These are phyloP conservation scores for Alisma plantagoaquatica DNA, from an alignment of 106 monocot genomes.

Conservation along the genomic window DNA sequence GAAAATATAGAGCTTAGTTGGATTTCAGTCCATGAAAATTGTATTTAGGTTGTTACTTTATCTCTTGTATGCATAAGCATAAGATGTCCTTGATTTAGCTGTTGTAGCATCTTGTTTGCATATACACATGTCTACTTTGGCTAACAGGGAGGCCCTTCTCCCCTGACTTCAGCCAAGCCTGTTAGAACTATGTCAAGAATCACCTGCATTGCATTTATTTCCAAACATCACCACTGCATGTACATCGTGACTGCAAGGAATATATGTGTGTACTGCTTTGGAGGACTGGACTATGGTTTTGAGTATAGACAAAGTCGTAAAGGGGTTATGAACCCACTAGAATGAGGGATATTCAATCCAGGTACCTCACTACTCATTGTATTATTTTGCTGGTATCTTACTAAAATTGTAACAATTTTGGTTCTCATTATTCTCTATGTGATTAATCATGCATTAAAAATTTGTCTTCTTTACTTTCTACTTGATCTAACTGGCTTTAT, in stretches of 20 bases:
- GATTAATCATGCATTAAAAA: too few relatives aligned
- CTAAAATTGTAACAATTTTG: too few relatives aligned
- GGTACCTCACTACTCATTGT: constrained; percentile 25
- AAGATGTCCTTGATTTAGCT: too few relatives aligned
- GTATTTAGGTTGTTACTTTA: too few relatives aligned
- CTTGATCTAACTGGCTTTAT: too few relatives aligned
- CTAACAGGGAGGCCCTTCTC: constrained; percentile 64
- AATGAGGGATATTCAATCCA: constrained; percentile 93
- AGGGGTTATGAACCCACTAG: constrained; percentile 99
- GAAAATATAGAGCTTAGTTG: too few relatives aligned
- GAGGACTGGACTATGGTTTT: constrained; percentile 95
- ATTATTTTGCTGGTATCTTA: neutral
- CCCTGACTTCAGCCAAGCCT: constrained; percentile 76
- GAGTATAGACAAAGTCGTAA: constrained; percentile 99
- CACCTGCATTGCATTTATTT: constrained; percentile 98
- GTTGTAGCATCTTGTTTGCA: too few relatives aligned
- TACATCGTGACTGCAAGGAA: constrained; percentile 95
- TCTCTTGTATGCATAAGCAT: too few relatives aligned
- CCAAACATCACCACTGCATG: constrained; percentile 93
- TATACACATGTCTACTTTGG: too few relatives aligned
- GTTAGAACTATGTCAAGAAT: constrained; percentile 97
- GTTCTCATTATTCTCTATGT: too few relatives aligned
- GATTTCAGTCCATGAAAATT: too few relatives aligned
- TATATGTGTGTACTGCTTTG: constrained; percentile 96
- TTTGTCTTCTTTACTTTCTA: too few relatives aligned